Evolutionary conservation across 441 rosid genomes (phyloP).

Genomic region (Sinapis alba): DNA sequence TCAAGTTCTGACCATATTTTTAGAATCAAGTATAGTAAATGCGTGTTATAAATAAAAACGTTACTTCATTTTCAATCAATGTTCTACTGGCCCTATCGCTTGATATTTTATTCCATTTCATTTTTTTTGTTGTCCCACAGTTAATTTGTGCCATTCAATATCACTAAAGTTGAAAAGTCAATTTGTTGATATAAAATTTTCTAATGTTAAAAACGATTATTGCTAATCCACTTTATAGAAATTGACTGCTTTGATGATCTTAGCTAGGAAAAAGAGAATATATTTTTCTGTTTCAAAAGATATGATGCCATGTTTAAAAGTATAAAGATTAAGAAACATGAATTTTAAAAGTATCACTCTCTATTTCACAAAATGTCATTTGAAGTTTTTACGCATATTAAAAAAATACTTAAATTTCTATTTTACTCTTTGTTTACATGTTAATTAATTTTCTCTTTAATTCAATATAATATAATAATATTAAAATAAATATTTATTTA

Average conservation of each 20-base stretch:
- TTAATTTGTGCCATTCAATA: background rate
- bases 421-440: too few species aligned
- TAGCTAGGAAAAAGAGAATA: background rate
- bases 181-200: background rate
- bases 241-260: background rate
- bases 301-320: background rate
- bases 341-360: background rate
- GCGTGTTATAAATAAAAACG: background rate
- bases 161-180: background rate
- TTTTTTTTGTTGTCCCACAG: background rate
- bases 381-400: too few species aligned
- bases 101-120: background rate
- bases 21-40: background rate
- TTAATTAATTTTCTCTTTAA: too few species aligned
- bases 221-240: background rate
- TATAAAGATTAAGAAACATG: background rate
- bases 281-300: background rate
- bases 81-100: background rate
- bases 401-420: too few species aligned
- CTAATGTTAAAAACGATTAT: background rate
- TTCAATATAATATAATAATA: too few species aligned
- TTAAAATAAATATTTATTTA: too few species aligned
- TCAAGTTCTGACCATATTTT: background rate
- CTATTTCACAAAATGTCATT: too few species aligned
- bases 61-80: background rate